Base-by-base conservation (phyloP, 495 filamentous ascomycete genomes). In the Darksidea phi region DNA sequence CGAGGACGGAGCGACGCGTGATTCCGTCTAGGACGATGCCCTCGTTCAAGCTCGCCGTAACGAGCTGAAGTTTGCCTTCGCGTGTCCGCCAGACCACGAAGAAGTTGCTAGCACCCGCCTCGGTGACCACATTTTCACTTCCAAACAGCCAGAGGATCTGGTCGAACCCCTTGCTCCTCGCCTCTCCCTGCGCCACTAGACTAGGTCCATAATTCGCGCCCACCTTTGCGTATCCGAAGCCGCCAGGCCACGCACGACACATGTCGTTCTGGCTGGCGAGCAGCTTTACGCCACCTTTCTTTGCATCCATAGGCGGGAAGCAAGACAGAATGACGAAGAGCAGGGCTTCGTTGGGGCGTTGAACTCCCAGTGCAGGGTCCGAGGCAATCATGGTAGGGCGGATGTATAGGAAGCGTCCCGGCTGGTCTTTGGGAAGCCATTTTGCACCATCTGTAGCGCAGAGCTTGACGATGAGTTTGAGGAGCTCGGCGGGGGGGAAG, bases 91-190 rank as follows among this genome's bases (percentile, higher is more conserved):
- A 90, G 23, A 95, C 77, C 11, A 95, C 80, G 73, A 97, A 95
- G 78, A 97, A 95, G 73, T 96, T 96, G 57, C 82, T 86, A 10
- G 90, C 90, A n/a, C 91, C 91, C 1, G 91, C 91, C 76, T 96
- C 91, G 5, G 91, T 96, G 43, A 95, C 88, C 67, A 83, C 81
- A 12, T 84, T 82, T 43, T 91, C 77, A 46, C 79, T 73, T 1
- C 88, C 89, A 63, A 93, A 91, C 49, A 96, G 79, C 91, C 91
- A 96, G n/a, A 96, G 81, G 28, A 95, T 87, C 78, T 96, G 91
- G 67, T 91, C 81, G 64, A 85, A 96, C 2, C 91, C 91, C 54
- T 79, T 72, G 11, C 75, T 78, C 56, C 80, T 75, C 7, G 91
- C 91, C 70, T 90, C 85, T 37, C 79, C 77, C 43, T 91, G 89